Base-by-base conservation (phyloP, 2,329 filamentous ascomycete genomes). In the Furcasterigmium sp. region DNA sequence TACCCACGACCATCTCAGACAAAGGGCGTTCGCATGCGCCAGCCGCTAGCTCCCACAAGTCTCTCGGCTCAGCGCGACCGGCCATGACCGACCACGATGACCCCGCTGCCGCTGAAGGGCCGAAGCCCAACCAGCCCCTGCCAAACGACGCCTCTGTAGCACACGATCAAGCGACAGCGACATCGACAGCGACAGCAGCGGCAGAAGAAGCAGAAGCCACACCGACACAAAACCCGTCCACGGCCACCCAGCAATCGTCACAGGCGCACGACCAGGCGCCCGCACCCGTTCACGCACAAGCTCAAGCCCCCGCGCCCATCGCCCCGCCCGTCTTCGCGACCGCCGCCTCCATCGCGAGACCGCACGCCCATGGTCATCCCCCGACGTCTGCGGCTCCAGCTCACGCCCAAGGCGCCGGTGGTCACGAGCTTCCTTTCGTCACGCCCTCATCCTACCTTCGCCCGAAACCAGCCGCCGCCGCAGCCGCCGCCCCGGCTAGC, bases 361-460 rank as follows among this genome's bases (percentile, higher is more conserved):
- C 48, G 36, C 46, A 49, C 41, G 44, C 19, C 26, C 38, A 40
- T 21, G 38, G 18, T n/a, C 38, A 40, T 10, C 26, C 38, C 13
- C 26, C 38, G 26, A 29, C 18, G 20, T 19, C 47, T 44, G 43
- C 41, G 28, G 52, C 44, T 20, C 53, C 23, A 35, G 21, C 39
- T 15, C 59, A 59, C 55, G 39, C 29, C 11, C 39, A 25, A 36
- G 30, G 32, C 15, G 32, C 32, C 32, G 32, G 56, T 45, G 62
- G 68, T 61, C 67, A 70, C 62, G 65, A 77, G 60, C 72, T 76
- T 55, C 73, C 72, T 50, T 78, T 79, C 62, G 76, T 78, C 55
- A 72, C 75, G 62, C 78, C 78, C 47, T 80, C 76, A 47, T 80
- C 76, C 43, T 80, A 80, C 62, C 70, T 81, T 48, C 68, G 65